Conservation (phyloP, 768 basidiomycete species). For the Grammothele lineata region DNA sequence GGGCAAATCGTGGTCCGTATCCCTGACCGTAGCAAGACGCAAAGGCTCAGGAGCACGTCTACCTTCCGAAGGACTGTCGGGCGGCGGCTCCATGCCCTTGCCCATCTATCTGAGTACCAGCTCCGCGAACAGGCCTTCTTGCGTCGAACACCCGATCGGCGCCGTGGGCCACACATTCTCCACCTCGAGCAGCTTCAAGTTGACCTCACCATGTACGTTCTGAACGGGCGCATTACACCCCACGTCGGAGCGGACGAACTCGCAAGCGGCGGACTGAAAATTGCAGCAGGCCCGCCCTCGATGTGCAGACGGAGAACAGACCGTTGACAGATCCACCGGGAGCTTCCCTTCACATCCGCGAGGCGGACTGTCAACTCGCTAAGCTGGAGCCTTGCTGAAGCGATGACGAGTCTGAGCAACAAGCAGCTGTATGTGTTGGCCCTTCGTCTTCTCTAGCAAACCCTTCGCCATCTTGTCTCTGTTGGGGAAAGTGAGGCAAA, state of each 20-base stretch:
- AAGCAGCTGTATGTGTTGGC: conserved; percentile 65
- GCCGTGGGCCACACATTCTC: conserved; percentile 73
- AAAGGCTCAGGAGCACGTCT: too few relatives aligned
- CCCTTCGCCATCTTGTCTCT: too few relatives aligned
- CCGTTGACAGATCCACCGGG: conserved; percentile 79
- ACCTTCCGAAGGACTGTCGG: too few relatives aligned
- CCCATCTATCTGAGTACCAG: conserved; percentile 68
- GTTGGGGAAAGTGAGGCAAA: conserved; percentile 63
- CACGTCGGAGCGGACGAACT: conserved; percentile 54
- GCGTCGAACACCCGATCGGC: conserved; percentile 80
- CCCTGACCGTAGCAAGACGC: too few relatives aligned
- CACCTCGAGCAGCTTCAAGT: conserved; percentile 66
- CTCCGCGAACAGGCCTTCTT: conserved; percentile 72
- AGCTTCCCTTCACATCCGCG: conserved; percentile 59
- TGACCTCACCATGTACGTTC: conserved; percentile 39
- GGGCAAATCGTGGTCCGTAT: conserved; percentile 83
- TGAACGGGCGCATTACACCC: conserved; percentile 50
- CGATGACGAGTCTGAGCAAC: conserved; percentile 79
- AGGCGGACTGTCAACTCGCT: conserved; percentile 72
- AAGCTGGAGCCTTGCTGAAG: conserved; percentile 75
- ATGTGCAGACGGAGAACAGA: conserved; percentile 25
- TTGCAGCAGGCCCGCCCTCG: conserved; percentile 13
- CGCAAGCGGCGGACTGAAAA: conserved; percentile 42
- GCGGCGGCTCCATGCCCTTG: too few relatives aligned
- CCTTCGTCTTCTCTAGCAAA: conserved; percentile 63